Percentiles rank a stretch among this genome's conserved stretches.
These are phyloP conservation scores for Solanum okadae DNA, from an alignment of 257 asterid genomes.

Conservation along the genomic window DNA sequence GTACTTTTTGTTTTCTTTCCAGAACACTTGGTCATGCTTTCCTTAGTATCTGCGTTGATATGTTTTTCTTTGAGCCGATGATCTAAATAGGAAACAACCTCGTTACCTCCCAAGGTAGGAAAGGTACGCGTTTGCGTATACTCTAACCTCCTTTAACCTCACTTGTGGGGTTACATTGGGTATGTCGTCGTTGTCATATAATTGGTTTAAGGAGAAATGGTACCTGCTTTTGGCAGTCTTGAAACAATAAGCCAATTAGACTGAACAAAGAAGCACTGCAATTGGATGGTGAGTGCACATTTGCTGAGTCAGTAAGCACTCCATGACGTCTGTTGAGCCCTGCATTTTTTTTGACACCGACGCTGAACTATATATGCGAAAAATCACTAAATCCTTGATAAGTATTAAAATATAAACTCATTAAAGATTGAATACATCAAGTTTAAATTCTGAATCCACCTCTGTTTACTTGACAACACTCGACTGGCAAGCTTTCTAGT, in stretches of 20 bases:
- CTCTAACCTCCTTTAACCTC: background rate
- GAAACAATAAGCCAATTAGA: background rate
- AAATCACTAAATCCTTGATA: background rate
- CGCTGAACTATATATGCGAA: background rate
- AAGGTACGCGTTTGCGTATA: background rate
- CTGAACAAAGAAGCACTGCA: background rate
- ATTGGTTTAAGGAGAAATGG: background rate
- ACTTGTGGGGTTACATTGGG: background rate
- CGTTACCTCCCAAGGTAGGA: background rate
- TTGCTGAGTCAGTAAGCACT: slow-evolving; percentile 34
- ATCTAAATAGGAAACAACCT: background rate
- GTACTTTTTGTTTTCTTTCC: background rate
- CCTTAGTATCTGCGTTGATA: background rate
- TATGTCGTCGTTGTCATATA: background rate
- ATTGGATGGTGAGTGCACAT: slow-evolving; percentile 16
- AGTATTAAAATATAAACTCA: background rate
- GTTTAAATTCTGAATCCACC: background rate
- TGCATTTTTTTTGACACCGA: background rate
- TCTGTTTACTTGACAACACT: background rate
- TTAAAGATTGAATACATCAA: background rate
- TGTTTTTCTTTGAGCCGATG: background rate
- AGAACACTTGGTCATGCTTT: background rate
- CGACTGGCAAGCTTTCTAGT: slow-evolving; percentile 10
- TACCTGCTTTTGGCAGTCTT: background rate
- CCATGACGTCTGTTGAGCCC: background rate